A percentile compares a stretch with the other conserved stretches of the same genome.
These are phyloP conservation scores for Hypoxylon subgilvum DNA, from an alignment of 495 filamentous ascomycete species.

Conservation along the genomic window DNA sequence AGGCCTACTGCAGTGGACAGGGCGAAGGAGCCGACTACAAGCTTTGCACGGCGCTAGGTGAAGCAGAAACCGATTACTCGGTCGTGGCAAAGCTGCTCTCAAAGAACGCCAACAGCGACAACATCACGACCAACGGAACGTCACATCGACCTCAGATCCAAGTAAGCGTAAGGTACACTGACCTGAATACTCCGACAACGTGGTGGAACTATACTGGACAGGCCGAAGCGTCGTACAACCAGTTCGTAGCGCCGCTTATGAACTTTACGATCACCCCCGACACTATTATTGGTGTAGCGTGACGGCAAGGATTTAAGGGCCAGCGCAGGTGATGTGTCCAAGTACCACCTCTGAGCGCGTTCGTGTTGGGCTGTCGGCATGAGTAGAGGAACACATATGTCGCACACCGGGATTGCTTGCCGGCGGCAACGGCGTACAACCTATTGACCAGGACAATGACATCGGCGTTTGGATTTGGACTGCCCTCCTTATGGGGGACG, in stretches of 20 bases:
- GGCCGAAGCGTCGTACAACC: conserved; percentile 39
- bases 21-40: conserved; percentile 35
- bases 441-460: background rate
- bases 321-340: conserved; percentile 10
- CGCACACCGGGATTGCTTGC: conserved; percentile 8
- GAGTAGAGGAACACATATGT: conserved; percentile 20
- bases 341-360: conserved; percentile 11
- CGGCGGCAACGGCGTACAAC: conserved; percentile 3
- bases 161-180: conserved; percentile 37
- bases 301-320: conserved; percentile 15
- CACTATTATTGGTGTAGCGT: conserved; percentile 39
- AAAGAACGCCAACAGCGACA: background rate
- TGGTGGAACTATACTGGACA: conserved; percentile 46
- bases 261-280: conserved; percentile 42
- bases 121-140: conserved; percentile 26
- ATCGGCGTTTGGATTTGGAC: background rate
- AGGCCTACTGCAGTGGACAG: conserved; percentile 37
- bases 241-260: conserved; percentile 25
- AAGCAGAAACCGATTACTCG: conserved; percentile 17
- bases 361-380: conserved; percentile 16
- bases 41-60: conserved; percentile 22
- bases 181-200: conserved; percentile 30
- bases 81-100: conserved; percentile 40
- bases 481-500: background rate
- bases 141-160: conserved; percentile 33